phyloP scores from a whole-genome alignment of 2,329 filamentous ascomycete genomes.

The Colletotrichum siamense region DNA sequence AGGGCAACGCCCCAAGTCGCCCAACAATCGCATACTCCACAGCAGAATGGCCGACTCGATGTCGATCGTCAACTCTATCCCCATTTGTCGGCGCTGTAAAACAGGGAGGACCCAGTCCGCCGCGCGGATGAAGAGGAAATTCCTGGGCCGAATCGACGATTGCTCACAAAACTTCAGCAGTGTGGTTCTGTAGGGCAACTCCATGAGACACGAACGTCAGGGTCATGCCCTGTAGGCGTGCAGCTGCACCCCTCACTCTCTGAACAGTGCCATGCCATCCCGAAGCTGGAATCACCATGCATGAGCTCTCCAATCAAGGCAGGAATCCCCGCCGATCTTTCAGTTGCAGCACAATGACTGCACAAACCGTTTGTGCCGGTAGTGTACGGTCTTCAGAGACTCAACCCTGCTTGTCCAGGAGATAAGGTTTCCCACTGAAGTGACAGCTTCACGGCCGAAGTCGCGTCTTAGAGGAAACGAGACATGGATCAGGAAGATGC shows the following conservation, averaged over 20 bases:
- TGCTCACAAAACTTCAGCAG: neutral
- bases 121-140: neutral
- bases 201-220: slow-evolving; percentile 8
- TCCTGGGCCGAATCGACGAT: slow-evolving; percentile 13
- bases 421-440: slow-evolving; percentile 19
- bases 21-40: slow-evolving; percentile 3
- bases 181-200: slow-evolving; percentile 7
- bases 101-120: slow-evolving; percentile 3
- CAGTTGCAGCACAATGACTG: neutral
- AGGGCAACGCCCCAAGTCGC: slow-evolving; percentile 15
- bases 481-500: neutral
- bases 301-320: slow-evolving; percentile 8
- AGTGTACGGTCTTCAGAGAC: neutral
- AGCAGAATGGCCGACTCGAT: neutral
- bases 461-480: slow-evolving; percentile 4
- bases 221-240: slow-evolving; percentile 6
- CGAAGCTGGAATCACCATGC: slow-evolving; percentile 9
- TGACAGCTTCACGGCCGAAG: slow-evolving; percentile 10
- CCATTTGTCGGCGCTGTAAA: neutral
- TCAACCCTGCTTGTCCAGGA: slow-evolving; percentile 3
- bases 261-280: slow-evolving; percentile 13
- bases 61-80: slow-evolving; percentile 19
- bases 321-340: neutral
- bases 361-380: slow-evolving; percentile 9
- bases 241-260: slow-evolving; percentile 15